Conservation (phyloP, 2,329 filamentous ascomycete species). For the Sarocladiaceae sp. region DNA sequence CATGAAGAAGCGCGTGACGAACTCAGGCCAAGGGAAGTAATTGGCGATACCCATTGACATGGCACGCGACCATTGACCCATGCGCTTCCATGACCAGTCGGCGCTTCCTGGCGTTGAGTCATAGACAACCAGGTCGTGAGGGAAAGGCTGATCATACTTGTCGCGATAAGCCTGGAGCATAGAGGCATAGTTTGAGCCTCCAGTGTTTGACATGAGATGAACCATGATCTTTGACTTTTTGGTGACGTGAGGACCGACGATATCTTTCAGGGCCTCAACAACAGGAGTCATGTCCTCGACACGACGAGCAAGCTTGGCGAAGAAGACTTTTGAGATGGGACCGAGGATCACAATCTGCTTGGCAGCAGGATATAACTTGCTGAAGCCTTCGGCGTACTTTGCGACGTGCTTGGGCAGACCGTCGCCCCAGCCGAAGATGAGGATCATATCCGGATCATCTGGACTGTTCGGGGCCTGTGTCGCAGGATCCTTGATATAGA, state of each 20-base stretch:
- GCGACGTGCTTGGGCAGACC: slow-evolving; percentile 47
- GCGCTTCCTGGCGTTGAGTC: slow-evolving; percentile 51
- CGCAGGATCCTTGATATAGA: slow-evolving; percentile 1
- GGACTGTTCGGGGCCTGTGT: slow-evolving; percentile 11
- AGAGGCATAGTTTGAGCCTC: slow-evolving; percentile 48
- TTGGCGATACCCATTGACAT: slow-evolving; percentile 46
- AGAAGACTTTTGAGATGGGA: slow-evolving; percentile 42
- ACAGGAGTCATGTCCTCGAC: slow-evolving; percentile 41
- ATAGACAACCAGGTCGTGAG: slow-evolving; percentile 42
- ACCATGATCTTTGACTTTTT: slow-evolving; percentile 33
- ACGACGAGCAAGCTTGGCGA: slow-evolving; percentile 37
- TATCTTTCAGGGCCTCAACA: slow-evolving; percentile 22
- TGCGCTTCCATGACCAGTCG: slow-evolving; percentile 34
- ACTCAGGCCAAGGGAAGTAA: slow-evolving; percentile 45
- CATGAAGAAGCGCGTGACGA: slow-evolving; percentile 38
- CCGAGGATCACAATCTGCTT: slow-evolving; percentile 48
- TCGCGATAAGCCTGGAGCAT: slow-evolving; percentile 42
- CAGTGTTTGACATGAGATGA: slow-evolving; percentile 56
- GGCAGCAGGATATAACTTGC: slow-evolving; percentile 44
- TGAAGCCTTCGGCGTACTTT: slow-evolving; percentile 52
- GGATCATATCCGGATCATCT: slow-evolving; percentile 38
- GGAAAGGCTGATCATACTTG: slow-evolving; percentile 33
- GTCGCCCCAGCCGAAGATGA: slow-evolving; percentile 57
- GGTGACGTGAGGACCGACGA: not conserved
- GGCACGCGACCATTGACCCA: slow-evolving; percentile 47